Evolutionary conservation across 441 rosid genomes (phyloP), one percentile per base, ranked within the genome.

Genomic region (Aleurites moluccanus): DNA sequence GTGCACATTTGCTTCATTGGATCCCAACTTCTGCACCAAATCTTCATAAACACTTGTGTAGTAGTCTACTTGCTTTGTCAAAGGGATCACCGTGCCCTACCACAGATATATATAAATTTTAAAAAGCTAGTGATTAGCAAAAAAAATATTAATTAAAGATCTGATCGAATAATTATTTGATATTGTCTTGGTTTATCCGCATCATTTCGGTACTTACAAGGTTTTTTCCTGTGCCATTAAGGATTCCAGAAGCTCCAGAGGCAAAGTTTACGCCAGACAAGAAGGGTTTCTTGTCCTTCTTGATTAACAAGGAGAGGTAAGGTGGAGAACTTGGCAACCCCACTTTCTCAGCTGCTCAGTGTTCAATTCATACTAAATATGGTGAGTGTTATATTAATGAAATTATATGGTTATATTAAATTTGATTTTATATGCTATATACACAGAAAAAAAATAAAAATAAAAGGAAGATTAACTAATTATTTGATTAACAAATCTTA

Each of bases 221-320:
- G 9, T 33, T 15, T 35, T 80, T 64, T 63, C 86, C 91, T 1
- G 88, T 69, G 70, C 83, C 64, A 42, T 84, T 83, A 77, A 92
- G 83, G 83, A 91, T 89, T 42, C 91, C 91, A 4, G 94, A 84
- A n/a, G 93, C 93, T 6, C 87, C 93, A 4, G 96, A 93, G 76
- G 97, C 97, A 62, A 93, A 93, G 82, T 81, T 93, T 15, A 90
- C 89, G 11, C 98, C 96, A 0, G 77, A 78, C 0, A 78, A 64
- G 73, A 78, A 77, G 0, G 84, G 63, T 1, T 78, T 49, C 3
- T 52, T 38, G 21, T 81, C 84, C 72, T 69, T 60, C 14, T 33
- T 30, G 10, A 9, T 4, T 21, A 59, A 49, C 23, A 85, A 52
- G 35, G 92, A 83, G 0, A 91, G 86, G 72, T 85, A 89, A 1